These are phyloP conservation scores for Camptophora hylomeconis DNA, from an alignment of 2,329 filamentous ascomycete genomes.

Conservation along the genomic window DNA sequence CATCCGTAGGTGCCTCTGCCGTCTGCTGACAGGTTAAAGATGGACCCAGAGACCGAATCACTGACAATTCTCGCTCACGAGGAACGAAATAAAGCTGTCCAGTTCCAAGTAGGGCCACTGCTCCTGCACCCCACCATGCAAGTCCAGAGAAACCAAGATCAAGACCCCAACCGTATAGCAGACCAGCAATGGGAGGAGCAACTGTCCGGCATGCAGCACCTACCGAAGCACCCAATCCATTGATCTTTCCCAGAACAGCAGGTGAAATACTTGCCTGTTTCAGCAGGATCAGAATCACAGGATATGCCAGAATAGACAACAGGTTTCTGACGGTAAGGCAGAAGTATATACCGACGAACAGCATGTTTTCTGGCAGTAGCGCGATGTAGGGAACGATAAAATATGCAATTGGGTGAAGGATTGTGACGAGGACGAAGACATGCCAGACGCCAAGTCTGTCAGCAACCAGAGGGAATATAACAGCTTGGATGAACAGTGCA, in stretches of 20 bases:
- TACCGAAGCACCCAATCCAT: conserved; percentile 57
- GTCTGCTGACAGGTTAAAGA: conserved; percentile 16
- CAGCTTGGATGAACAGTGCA: conserved; percentile 58
- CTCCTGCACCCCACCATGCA: conserved; percentile 47
- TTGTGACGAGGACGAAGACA: conserved; percentile 50
- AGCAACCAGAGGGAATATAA: conserved; percentile 55
- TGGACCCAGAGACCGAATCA: conserved; percentile 23
- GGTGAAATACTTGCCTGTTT: conserved; percentile 57
- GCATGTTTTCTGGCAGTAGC: conserved; percentile 38
- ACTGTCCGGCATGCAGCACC: conserved; percentile 60
- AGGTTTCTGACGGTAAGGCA: conserved; percentile 53
- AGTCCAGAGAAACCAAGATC: conserved; percentile 46
- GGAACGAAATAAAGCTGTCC: conserved; percentile 44
- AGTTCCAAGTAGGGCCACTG: conserved; percentile 43
- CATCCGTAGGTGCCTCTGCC: conserved; percentile 9
- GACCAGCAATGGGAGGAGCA: conserved; percentile 54
- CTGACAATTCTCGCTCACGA: conserved; percentile 31
- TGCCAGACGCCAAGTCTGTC: conserved; percentile 54
- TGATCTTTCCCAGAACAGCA: conserved; percentile 54
- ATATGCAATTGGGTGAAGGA: conserved; percentile 55
- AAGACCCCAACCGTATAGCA: conserved; percentile 51
- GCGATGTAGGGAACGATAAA: conserved; percentile 56
- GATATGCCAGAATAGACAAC: conserved; percentile 55
- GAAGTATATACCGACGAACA: conserved; percentile 52
- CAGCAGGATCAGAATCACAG: conserved; percentile 55